A percentile compares a stretch with the other conserved stretches of the same genome.
phyloP scores from a whole-genome alignment of 345 rosid genomes.

The Aquilaria malaccensis region DNA sequence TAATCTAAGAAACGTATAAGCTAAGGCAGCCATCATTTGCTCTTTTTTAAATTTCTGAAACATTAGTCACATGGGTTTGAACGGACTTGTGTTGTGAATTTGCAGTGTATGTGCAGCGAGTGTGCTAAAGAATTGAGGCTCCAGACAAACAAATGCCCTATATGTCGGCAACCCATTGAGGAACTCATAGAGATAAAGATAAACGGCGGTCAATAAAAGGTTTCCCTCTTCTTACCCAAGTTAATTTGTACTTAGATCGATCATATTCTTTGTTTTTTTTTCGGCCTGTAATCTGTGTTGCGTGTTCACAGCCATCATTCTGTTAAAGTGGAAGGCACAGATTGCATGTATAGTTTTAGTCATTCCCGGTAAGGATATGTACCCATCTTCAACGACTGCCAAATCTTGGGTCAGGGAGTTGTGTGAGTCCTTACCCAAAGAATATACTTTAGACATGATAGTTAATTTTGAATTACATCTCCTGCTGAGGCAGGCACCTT shows the following conservation, averaged over 20 bases:
- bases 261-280: slow-evolving; percentile 14
- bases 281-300: slow-evolving; percentile 2
- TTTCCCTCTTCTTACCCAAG: slow-evolving; percentile 16
- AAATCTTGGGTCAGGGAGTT: slow-evolving; percentile 3
- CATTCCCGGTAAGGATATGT: neutral
- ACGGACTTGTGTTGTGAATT: slow-evolving; percentile 12
- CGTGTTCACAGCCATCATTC: too few relatives aligned
- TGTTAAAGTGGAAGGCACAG: neutral
- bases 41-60: neutral
- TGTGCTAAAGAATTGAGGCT: slow-evolving; percentile 76
- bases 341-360: neutral
- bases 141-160: slow-evolving; percentile 84
- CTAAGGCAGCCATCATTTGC: neutral
- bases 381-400: slow-evolving; percentile 2
- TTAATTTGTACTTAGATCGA: slow-evolving; percentile 20
- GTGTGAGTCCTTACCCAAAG: slow-evolving; percentile 7
- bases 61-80: slow-evolving; percentile 4
- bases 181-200: slow-evolving; percentile 81
- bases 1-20: neutral
- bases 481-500: neutral
- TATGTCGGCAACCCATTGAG: slow-evolving; percentile 77
- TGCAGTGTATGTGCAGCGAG: slow-evolving; percentile 76
- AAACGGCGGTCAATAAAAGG: slow-evolving; percentile 33
- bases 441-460: slow-evolving; percentile 3
- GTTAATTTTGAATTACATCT: slow-evolving; percentile 11